Evolutionary conservation across 176 grass and related monocot species (phyloP).

Genomic region (Dactylis glomerata): DNA sequence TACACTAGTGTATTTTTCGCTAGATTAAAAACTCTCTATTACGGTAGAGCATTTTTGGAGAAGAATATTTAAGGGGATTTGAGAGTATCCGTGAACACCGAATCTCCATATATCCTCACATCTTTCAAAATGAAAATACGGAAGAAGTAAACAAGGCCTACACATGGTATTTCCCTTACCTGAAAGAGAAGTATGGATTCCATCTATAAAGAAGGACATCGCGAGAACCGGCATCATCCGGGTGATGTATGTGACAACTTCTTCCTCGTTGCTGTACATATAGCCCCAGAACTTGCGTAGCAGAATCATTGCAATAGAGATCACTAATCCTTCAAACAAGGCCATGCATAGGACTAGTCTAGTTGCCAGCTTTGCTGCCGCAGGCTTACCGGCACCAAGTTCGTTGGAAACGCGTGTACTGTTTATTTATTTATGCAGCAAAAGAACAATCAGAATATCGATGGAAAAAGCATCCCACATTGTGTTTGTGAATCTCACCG

Average conservation of each 20-base stretch:
- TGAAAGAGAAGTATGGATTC: not conserved
- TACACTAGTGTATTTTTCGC: too few relatives aligned
- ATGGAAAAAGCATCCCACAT: not conserved
- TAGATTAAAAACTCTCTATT: too few relatives aligned
- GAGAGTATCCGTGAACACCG: too few relatives aligned
- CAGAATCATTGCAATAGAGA: not conserved
- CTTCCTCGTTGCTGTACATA: not conserved
- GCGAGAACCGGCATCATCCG: not conserved
- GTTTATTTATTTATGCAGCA: not conserved
- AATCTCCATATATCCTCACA: too few relatives aligned
- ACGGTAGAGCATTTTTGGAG: too few relatives aligned
- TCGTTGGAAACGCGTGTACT: not conserved
- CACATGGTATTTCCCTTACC: not conserved
- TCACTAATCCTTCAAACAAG: not conserved
- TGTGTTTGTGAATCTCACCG: not conserved
- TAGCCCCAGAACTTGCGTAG: not conserved
- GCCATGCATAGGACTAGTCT: not conserved
- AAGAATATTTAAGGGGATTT: too few relatives aligned
- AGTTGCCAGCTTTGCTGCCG: not conserved
- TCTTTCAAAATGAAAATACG: too few relatives aligned
- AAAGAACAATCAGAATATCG: not conserved
- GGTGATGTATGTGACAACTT: not conserved
- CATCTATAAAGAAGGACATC: not conserved
- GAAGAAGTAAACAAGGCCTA: too few relatives aligned
- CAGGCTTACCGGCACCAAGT: not conserved